A percentile compares a stretch with the other conserved stretches of the same genome.
Conservation (phyloP, 345 rosid genomes). For the Geranium brycei region DNA sequence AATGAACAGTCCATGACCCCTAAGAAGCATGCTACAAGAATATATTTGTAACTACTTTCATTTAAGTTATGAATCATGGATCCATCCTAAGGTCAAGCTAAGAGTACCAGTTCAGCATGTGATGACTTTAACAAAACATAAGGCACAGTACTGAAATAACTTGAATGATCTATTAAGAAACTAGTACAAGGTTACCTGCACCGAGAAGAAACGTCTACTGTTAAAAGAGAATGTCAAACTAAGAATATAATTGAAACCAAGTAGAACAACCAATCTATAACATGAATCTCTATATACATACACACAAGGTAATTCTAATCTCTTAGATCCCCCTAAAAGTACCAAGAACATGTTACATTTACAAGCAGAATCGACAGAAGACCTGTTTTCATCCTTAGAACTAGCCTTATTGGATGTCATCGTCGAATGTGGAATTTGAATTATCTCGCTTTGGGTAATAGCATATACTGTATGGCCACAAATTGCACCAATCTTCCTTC, state of each 20-base stretch:
- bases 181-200: constrained; percentile 37
- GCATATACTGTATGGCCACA: constrained; percentile 71
- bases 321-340: constrained; percentile 28
- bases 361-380: constrained; percentile 81
- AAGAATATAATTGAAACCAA: constrained; percentile 16
- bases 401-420: constrained; percentile 66
- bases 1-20: constrained; percentile 40
- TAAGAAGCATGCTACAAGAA: constrained; percentile 25
- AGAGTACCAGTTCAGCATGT: constrained; percentile 11
- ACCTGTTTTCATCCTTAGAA: constrained; percentile 97
- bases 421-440: constrained; percentile 54
- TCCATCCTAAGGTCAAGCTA: not conserved
- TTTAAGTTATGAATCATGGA: too few relatives aligned
- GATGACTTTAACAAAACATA: constrained; percentile 11
- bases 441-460: constrained; percentile 55
- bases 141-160: constrained; percentile 10
- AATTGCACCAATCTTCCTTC: constrained; percentile 75
- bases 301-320: constrained; percentile 14
- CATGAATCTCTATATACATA: constrained; percentile 40
- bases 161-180: constrained; percentile 16
- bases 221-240: constrained; percentile 25
- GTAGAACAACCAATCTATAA: constrained; percentile 18
- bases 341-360: constrained; percentile 56
- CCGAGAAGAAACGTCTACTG: constrained; percentile 29
- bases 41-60: not conserved